Evolutionary conservation across 2,329 filamentous ascomycete genomes (phyloP), one percentile per base, ranked within the genome.

Genomic region (Ceratocystis smalleyi): DNA sequence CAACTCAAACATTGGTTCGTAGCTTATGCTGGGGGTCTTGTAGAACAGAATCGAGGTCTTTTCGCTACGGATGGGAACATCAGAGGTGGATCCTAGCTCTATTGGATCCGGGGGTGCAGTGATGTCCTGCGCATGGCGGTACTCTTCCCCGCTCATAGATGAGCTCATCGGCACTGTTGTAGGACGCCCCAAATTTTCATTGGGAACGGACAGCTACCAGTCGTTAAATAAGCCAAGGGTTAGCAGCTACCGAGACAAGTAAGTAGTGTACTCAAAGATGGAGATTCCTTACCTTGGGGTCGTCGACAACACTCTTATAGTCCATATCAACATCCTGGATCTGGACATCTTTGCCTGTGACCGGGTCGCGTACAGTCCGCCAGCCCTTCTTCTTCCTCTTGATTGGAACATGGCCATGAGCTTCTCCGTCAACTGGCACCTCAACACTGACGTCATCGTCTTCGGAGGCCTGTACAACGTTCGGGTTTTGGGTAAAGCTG

Each of bases 1-100:
- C 12, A 82, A 75, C 22, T 79, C 82, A 72, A 88, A 96, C 81
- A 91, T 95, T 3, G 91, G 90, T 73, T 95, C 89, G 71, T 90
- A 96, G 76, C 86, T 90, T 69, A 96, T 82, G 0, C 87, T 88
- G 0, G 92, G 92, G 0, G 92, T 97, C 17, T 94, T 92, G 74
- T 96, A 92, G 74, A 97, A 97, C 35, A 96, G 81, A 19, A 97
- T 86, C 68, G 96, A 96, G 2, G 94, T 97, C 80, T 94, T 96
- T 72, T 97, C 92, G 70, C 91, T 92, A 71, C 91, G 88, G 66
- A 97, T 95, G 2, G 94, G 94, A 1, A 97, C 91, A 74, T 97
- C 94, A 30, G 89, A 91, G 0, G 92, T 97, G 43, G 86, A 84
- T 27, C 90, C 89, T 65, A 86, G 81, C 17, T 86, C 85, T 22